phyloP scores from a whole-genome alignment of 371 early-diverging fungal genomes.

The Mortierella polycephala region DNA sequence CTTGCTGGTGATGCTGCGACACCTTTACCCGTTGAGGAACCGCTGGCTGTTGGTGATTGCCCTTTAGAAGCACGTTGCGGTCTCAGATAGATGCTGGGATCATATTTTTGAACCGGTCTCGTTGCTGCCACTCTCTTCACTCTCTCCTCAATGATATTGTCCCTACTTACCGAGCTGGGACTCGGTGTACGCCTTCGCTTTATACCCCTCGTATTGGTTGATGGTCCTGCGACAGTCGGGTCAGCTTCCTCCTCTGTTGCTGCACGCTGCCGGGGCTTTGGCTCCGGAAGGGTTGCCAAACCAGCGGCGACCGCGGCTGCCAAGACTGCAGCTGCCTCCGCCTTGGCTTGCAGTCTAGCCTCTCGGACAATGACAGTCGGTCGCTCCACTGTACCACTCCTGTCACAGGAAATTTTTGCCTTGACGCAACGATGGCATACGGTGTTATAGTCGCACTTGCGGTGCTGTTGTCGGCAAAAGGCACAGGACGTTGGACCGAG shows the following conservation, averaged over 20 bases:
- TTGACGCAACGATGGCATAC: constrained; percentile 44
- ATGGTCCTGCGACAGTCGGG: background rate
- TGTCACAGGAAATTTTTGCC: constrained; percentile 49
- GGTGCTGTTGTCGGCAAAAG: constrained; percentile 46
- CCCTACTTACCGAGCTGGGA: constrained; percentile 28
- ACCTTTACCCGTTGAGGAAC: background rate
- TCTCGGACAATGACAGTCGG: constrained; percentile 48
- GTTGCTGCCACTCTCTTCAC: constrained; percentile 24
- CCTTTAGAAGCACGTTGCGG: background rate
- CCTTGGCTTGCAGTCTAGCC: constrained; percentile 41
- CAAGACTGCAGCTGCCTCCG: constrained; percentile 34
- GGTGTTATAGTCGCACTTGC: constrained; percentile 48
- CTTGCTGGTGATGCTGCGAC: no score
- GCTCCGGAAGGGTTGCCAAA: constrained; percentile 13
- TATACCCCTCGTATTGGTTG: background rate
- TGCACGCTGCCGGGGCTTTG: constrained; percentile 2
- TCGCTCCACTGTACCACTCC: constrained; percentile 48
- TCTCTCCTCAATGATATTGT: constrained; percentile 38
- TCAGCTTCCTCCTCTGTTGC: background rate
- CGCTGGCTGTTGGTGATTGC: background rate
- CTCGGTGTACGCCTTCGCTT: constrained; percentile 36
- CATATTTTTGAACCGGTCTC: constrained; percentile 12
- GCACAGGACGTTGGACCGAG: constrained; percentile 49
- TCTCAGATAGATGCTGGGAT: constrained; percentile 13
- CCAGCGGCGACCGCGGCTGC: constrained; percentile 46